phyloP scores from a whole-genome alignment of 306 rosid genomes.

The Cicer judaicum region DNA sequence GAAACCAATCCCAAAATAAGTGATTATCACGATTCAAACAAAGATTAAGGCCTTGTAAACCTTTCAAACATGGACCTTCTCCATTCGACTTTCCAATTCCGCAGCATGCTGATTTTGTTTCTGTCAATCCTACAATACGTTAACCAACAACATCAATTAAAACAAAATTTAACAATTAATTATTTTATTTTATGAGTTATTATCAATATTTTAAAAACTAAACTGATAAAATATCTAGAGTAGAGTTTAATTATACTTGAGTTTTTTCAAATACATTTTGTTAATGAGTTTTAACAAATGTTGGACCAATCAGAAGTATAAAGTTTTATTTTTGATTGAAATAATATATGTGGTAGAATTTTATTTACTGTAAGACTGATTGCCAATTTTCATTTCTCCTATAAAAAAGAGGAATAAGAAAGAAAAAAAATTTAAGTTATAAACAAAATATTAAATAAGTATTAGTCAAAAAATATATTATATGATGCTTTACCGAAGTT shows the following conservation, averaged over 20 bases:
- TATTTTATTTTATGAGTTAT: not conserved
- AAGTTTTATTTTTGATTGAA: no score
- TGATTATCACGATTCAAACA: slow-evolving; percentile 34
- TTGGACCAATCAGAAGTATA: no score
- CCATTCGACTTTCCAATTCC: slow-evolving; percentile 56
- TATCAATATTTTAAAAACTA: not conserved
- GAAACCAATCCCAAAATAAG: slow-evolving; percentile 70
- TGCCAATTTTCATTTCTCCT: no score
- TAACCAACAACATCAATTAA: not conserved
- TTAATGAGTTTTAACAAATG: no score
- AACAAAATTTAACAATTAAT: not conserved
- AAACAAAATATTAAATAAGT: no score
- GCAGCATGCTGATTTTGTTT: slow-evolving; percentile 57
- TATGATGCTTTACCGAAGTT: slow-evolving; percentile 40
- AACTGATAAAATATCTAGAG: no score
- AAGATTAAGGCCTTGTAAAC: not conserved
- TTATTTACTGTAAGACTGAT: no score
- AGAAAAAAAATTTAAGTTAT: no score
- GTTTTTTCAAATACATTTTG: no score
- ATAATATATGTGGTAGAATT: no score
- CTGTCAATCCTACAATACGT: slow-evolving; percentile 46
- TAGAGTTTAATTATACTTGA: no score
- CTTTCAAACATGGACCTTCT: slow-evolving; percentile 33
- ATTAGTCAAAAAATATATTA: not conserved
- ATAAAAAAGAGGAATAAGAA: no score